A percentile compares a stretch with the other conserved stretches of the same genome.
Conservation (phyloP, 1,284 basidiomycete genomes). For the Athelia psychrophila region DNA sequence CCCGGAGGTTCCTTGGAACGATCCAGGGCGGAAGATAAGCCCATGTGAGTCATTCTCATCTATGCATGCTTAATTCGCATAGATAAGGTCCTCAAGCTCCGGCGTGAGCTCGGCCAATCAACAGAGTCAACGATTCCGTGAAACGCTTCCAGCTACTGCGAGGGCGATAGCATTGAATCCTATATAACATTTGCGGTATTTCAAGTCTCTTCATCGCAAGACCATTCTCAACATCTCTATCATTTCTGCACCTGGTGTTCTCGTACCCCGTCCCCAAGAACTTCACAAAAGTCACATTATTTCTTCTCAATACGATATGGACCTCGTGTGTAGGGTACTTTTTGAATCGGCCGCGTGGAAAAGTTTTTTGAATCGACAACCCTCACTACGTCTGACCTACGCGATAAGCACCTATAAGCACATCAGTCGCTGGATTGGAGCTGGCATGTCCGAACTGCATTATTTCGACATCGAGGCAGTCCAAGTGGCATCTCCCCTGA, state of each 20-base stretch:
- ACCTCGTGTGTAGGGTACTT: conserved; percentile 90
- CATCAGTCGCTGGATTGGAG: conserved; percentile 82
- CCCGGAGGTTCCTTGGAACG: no score
- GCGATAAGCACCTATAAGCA: conserved; percentile 67
- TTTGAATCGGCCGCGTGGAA: conserved; percentile 90
- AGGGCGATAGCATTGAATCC: no score
- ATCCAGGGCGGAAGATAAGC: no score
- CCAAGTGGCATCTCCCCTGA: conserved; percentile 37
- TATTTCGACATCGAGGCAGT: conserved; percentile 79
- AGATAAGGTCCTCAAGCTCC: no score
- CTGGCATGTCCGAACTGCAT: conserved; percentile 92
- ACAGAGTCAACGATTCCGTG: no score
- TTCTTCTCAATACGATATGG: conserved; percentile 88
- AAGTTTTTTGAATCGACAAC: conserved; percentile 92
- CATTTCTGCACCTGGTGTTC: conserved; percentile 76
- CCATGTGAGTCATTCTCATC: no score
- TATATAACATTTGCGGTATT: no score
- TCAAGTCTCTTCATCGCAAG: no score
- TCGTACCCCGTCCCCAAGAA: conserved; percentile 85
- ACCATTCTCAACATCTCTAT: no score
- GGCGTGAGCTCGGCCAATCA: no score
- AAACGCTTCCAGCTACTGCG: no score
- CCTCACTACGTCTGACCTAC: conserved; percentile 72
- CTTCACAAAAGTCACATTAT: conserved; percentile 85
- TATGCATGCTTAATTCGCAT: no score